Percentiles rank a stretch among this genome's conserved stretches.
phyloP scores from a whole-genome alignment of 805 yeast species.

The Millerozyma acaciae region DNA sequence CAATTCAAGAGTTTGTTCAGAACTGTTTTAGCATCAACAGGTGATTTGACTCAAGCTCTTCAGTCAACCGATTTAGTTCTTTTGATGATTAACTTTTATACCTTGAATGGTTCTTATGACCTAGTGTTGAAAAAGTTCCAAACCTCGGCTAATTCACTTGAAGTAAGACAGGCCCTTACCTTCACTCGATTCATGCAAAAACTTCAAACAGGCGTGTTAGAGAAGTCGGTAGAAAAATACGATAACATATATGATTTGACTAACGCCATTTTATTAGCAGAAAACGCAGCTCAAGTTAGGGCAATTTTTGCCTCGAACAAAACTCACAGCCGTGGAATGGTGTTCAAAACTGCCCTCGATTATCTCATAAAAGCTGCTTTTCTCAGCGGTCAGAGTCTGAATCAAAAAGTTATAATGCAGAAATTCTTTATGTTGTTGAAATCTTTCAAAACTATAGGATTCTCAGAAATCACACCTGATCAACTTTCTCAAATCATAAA shows the following conservation, averaged over 20 bases:
- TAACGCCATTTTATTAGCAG: constrained; percentile 7
- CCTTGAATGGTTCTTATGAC: constrained; percentile 14
- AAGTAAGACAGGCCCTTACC: constrained; percentile 13
- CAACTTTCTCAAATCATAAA: constrained; percentile 22
- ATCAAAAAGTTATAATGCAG: constrained; percentile 4
- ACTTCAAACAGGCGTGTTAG: too few relatives aligned
- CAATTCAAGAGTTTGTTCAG: constrained; percentile 17
- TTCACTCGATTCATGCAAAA: constrained; percentile 19
- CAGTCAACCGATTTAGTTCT: constrained; percentile 15
- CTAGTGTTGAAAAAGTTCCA: constrained; percentile 17
- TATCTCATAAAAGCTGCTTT: constrained; percentile 15
- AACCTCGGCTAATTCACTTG: constrained; percentile 10
- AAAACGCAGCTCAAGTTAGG: constrained; percentile 13
- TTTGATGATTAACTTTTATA: constrained; percentile 24
- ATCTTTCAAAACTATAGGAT: constrained; percentile 18
- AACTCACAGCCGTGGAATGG: background rate
- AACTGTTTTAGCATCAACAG: constrained; percentile 8
- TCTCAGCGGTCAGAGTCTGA: constrained; percentile 2
- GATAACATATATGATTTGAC: too few relatives aligned
- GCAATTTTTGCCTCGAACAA: constrained; percentile 9
- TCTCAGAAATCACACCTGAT: constrained; percentile 16
- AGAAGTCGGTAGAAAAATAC: too few relatives aligned
- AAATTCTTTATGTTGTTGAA: constrained; percentile 21
- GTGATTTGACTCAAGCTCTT: constrained; percentile 10
- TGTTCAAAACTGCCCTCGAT: constrained; percentile 6